Evolutionary conservation across 768 basidiomycete species (phyloP), one percentile per base, ranked within the genome.

Genomic region (Boletus vermiculosoides): DNA sequence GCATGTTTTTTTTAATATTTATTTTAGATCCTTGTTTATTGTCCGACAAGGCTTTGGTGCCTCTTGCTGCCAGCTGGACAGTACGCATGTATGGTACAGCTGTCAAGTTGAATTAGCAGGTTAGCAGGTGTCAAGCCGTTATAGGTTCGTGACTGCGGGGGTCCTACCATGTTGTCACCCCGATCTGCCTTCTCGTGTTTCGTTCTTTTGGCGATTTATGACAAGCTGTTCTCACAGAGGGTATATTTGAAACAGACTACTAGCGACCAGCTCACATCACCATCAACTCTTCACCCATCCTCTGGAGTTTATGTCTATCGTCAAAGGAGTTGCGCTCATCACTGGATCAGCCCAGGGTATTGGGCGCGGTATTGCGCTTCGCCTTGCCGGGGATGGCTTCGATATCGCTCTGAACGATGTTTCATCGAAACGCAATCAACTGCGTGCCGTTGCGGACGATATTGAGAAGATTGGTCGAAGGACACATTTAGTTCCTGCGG

Each of bases 291-390:
- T 25, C 20, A 16, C 39, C 6, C 25, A 6, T 51, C 34, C 28
- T 44, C 34, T 23, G 2, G 20, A 23, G 5, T 30, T 11, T 41
- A 65, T 58, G 54, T 62, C 55, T 34, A 12, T 31, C 18, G 10
- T 55, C 31, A 77, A 57, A 41, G 71, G 76, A 15, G 46, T 67
- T 31, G 68, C 70, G 1, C 62, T 74, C 45, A 42, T 74, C 42
- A 74, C 71, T 20, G 70, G 72, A 30, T 63, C 67, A 4, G 65
- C 65, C 0, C 71, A 67, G 48, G 71, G 71, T 11, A 58, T 73
- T 18, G 73, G 73, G 1, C 59, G 45, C 9, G 30, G 42, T 9
- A 64, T 66, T 18, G 61, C 59, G 1, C 59, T 66, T 34, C 64
- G 61, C 18, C 59, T 63, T 5, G 59, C 66, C 1, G 51, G 23